Evolutionary conservation across 352 stramenopile species (phyloP).

Genomic region (Elongisporangium anandrum): DNA sequence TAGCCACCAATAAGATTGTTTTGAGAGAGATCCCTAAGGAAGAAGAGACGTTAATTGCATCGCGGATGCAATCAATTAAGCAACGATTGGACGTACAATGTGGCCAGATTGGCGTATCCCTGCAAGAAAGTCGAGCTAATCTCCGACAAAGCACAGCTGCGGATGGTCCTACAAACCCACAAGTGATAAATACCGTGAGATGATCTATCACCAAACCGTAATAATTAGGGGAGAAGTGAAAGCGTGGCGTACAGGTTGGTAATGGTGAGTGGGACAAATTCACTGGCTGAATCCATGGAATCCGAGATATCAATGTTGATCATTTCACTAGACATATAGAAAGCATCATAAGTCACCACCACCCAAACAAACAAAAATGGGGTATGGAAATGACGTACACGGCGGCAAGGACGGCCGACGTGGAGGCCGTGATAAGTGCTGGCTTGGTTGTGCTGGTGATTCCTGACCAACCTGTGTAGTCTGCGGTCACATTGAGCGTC

Average conservation of each 20-base stretch:
- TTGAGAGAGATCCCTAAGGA: slow-evolving; percentile 27
- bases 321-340: slow-evolving; percentile 2
- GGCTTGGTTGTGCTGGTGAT: slow-evolving; percentile 24
- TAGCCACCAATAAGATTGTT: slow-evolving; percentile 42
- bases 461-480: slow-evolving; percentile 32
- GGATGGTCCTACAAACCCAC: slow-evolving; percentile 16
- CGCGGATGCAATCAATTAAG: neutral
- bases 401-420: slow-evolving; percentile 22
- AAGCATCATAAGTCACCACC: neutral
- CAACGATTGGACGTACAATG: slow-evolving; percentile 16
- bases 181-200: neutral
- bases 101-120: slow-evolving; percentile 35
- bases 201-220: neutral
- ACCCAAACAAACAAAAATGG: neutral
- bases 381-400: slow-evolving; percentile 19
- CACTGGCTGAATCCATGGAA: slow-evolving; percentile 22
- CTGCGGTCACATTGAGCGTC: slow-evolving; percentile 32
- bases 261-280: slow-evolving; percentile 41
- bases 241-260: slow-evolving; percentile 27
- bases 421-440: slow-evolving; percentile 33
- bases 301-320: slow-evolving; percentile 32
- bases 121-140: slow-evolving; percentile 37
- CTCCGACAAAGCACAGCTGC: slow-evolving; percentile 36
- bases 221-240: neutral
- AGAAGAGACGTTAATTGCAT: neutral